Evolutionary conservation across 2,329 filamentous ascomycete species (phyloP).

Genomic region (Beauveria bassiana): DNA sequence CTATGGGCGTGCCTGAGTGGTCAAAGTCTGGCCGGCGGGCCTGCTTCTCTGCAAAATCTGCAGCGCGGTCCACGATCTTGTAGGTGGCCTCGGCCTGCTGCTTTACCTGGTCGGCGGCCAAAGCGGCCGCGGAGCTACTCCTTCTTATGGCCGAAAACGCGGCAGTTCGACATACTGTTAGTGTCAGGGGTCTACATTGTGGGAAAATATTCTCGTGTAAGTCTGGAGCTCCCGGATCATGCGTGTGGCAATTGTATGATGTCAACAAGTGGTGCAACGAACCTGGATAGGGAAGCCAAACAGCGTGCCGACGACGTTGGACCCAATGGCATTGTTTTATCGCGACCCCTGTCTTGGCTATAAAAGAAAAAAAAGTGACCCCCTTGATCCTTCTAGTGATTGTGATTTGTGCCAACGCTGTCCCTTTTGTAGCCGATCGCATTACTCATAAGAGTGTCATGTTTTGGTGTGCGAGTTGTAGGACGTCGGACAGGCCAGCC

Average conservation of each 20-base stretch:
- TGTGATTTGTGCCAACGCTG: background rate
- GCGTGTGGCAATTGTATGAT: conserved; percentile 2
- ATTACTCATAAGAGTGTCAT: conserved; percentile 11
- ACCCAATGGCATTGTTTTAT: background rate
- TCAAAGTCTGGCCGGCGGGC: conserved; percentile 20
- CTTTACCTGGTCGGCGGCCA: conserved; percentile 1
- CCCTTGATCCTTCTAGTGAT: background rate
- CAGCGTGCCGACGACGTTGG: background rate
- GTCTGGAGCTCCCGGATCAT: background rate
- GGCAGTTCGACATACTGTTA: background rate
- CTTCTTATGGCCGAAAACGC: background rate
- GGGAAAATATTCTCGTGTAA: background rate
- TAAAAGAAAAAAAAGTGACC: background rate
- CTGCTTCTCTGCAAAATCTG: conserved; percentile 18
- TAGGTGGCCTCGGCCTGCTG: conserved; percentile 13
- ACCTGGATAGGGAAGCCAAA: background rate
- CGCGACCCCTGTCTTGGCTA: conserved; percentile 1
- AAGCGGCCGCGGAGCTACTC: background rate
- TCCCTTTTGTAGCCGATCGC: conserved; percentile 3
- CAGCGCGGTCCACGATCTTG: conserved; percentile 18
- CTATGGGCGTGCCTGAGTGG: conserved; percentile 15
- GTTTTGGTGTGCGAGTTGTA: background rate
- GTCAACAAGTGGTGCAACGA: background rate
- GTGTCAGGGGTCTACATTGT: background rate
- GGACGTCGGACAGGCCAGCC: conserved; percentile 1